phyloP scores from a whole-genome alignment of 1,284 basidiomycete species.

The Trichosporon inkin region DNA sequence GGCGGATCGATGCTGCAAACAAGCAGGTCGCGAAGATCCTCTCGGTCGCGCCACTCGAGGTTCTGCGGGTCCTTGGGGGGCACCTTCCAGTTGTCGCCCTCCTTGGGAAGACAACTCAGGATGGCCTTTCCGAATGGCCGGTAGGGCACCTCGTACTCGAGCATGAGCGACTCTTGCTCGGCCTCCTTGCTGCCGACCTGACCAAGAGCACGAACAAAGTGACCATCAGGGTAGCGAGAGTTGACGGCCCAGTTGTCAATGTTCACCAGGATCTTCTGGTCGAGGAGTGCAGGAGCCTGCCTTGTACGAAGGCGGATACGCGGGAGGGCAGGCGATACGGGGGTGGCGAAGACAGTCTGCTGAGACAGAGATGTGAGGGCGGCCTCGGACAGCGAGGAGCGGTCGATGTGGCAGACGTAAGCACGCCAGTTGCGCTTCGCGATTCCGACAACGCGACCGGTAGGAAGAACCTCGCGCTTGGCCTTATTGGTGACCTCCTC shows the following conservation, averaged over 20 bases:
- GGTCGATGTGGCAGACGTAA: slow-evolving; percentile 95
- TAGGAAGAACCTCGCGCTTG: slow-evolving; percentile 62
- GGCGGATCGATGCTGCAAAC: slow-evolving; percentile 98
- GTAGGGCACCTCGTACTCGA: slow-evolving; percentile 97
- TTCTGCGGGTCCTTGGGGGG: slow-evolving; percentile 63
- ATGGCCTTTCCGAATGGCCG: slow-evolving; percentile 94
- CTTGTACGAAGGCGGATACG: slow-evolving; percentile 91
- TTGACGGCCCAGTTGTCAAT: slow-evolving; percentile 87
- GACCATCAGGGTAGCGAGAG: slow-evolving; percentile 92
- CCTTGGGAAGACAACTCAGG: slow-evolving; percentile 79
- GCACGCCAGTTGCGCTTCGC: slow-evolving; percentile 94
- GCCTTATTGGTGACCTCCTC: slow-evolving; percentile 48
- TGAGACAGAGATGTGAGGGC: slow-evolving; percentile 75
- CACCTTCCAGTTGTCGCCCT: slow-evolving; percentile 91
- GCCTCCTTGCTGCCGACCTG: slow-evolving; percentile 91
- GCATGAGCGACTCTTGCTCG: slow-evolving; percentile 86
- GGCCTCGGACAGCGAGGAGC: slow-evolving; percentile 74
- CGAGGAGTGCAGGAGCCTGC: slow-evolving; percentile 80
- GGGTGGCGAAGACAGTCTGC: slow-evolving; percentile 92
- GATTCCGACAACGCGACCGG: slow-evolving; percentile 85
- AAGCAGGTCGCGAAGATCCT: slow-evolving; percentile 79
- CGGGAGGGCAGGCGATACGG: slow-evolving; percentile 84
- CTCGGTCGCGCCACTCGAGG: slow-evolving; percentile 74
- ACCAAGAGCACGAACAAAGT: slow-evolving; percentile 91
- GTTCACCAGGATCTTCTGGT: slow-evolving; percentile 93